Evolutionary conservation across 2,329 filamentous ascomycete species (phyloP).

Genomic region (Fusarium subtropicale): DNA sequence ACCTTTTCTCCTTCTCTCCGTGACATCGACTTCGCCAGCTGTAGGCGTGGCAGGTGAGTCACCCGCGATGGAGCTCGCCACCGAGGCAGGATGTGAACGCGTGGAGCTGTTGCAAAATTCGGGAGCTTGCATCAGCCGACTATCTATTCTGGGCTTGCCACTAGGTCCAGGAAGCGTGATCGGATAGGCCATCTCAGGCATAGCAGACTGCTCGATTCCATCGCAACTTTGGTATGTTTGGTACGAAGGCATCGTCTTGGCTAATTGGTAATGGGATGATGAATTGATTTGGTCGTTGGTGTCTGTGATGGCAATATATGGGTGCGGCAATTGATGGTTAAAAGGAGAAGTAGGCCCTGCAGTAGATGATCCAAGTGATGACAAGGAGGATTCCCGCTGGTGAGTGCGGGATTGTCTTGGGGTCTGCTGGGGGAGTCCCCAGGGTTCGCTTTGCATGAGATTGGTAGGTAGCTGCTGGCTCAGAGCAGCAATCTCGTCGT

Average conservation of each 20-base stretch:
- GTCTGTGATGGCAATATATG: slow-evolving; percentile 68
- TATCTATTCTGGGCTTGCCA: slow-evolving; percentile 55
- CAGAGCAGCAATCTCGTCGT: slow-evolving; percentile 46
- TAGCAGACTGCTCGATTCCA: slow-evolving; percentile 51
- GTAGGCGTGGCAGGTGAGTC: slow-evolving; percentile 71
- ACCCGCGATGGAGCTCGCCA: slow-evolving; percentile 67
- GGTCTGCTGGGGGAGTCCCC: slow-evolving; percentile 55
- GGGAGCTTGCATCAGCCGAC: slow-evolving; percentile 58
- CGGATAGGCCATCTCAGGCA: slow-evolving; percentile 56
- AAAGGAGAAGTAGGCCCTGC: slow-evolving; percentile 70
- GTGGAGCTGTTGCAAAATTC: slow-evolving; percentile 57
- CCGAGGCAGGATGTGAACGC: slow-evolving; percentile 65
- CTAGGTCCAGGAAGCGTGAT: slow-evolving; percentile 53
- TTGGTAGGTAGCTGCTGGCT: slow-evolving; percentile 43
- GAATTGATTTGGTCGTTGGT: slow-evolving; percentile 56
- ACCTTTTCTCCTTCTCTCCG: slow-evolving; percentile 66
- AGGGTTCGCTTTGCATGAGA: slow-evolving; percentile 58
- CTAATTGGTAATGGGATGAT: slow-evolving; percentile 59
- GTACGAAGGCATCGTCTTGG: slow-evolving; percentile 60
- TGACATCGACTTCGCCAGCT: slow-evolving; percentile 61
- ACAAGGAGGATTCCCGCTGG: slow-evolving; percentile 70
- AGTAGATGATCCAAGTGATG: slow-evolving; percentile 68
- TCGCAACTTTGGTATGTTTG: slow-evolving; percentile 55
- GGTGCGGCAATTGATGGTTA: slow-evolving; percentile 64
- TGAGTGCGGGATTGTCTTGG: slow-evolving; percentile 59